Conservation (phyloP, 2,329 filamentous ascomycete species). For the Monilinia laxa region DNA sequence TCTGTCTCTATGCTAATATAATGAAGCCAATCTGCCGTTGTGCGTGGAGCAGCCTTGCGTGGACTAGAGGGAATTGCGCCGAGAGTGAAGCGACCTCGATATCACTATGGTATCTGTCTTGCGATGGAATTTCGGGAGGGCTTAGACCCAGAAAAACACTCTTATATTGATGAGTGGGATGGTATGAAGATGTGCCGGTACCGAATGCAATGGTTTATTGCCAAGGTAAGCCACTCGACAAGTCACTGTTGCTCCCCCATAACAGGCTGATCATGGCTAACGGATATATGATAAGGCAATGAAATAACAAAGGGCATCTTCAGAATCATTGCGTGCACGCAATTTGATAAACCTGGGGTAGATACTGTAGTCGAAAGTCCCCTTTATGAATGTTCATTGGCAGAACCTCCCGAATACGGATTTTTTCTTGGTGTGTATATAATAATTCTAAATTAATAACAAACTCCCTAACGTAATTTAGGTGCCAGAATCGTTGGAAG, state of each 20-base stretch:
- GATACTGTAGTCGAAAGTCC: background rate
- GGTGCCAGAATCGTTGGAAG: conserved; percentile 18
- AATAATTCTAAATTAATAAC: background rate
- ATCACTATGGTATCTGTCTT: conserved; percentile 24
- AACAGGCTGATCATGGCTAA: conserved; percentile 4
- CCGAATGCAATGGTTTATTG: conserved; percentile 26
- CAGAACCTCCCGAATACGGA: conserved; percentile 21
- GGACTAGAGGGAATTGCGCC: conserved; percentile 28
- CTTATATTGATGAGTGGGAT: background rate
- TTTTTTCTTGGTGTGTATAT: conserved; percentile 17
- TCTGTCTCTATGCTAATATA: conserved; percentile 22
- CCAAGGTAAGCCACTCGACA: conserved; percentile 23
- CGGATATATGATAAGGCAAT: conserved; percentile 12
- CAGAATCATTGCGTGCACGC: background rate
- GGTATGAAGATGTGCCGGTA: conserved; percentile 12
- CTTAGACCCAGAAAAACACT: conserved; percentile 18
- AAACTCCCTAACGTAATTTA: conserved; percentile 12
- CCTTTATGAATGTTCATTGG: conserved; percentile 15
- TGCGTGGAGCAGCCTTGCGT: conserved; percentile 29
- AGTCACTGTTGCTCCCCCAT: background rate
- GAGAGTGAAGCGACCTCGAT: conserved; percentile 19
- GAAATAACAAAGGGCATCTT: conserved; percentile 22
- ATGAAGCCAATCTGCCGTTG: conserved; percentile 31
- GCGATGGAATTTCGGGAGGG: conserved; percentile 12
- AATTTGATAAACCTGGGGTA: background rate